Evolutionary conservation across 306 rosid species (phyloP).

Genomic region (Geum urbanum): DNA sequence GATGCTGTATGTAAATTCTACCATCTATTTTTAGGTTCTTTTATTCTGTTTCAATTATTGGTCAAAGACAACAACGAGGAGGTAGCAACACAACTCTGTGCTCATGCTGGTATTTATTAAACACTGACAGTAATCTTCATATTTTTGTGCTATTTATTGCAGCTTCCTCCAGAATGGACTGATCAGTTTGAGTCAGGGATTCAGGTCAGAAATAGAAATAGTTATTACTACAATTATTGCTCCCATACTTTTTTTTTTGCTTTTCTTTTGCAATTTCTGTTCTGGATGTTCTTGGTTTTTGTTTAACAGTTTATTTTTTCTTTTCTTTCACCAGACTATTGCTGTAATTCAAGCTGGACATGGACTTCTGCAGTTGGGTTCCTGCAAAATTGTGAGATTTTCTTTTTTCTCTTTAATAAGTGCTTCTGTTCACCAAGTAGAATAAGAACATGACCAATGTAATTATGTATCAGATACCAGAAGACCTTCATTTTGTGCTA

Average conservation of each 20-base stretch:
- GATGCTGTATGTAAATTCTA: constrained; percentile 70
- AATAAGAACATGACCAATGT: background rate
- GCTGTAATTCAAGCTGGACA: constrained; percentile 99
- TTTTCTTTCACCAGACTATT: constrained; percentile 61
- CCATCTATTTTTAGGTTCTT: background rate
- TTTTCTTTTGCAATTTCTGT: constrained; percentile 8
- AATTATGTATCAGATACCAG: constrained; percentile 60
- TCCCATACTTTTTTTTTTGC: background rate
- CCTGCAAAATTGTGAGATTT: constrained; percentile 91
- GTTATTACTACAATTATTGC: constrained; percentile 11
- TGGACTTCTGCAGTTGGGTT: constrained; percentile 97
- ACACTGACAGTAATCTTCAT: constrained; percentile 35
- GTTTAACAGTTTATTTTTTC: constrained; percentile 10
- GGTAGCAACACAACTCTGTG: background rate
- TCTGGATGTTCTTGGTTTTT: background rate
- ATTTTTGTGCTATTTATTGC: constrained; percentile 54
- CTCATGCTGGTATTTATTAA: constrained; percentile 19
- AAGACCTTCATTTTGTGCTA: constrained; percentile 94
- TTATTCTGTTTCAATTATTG: background rate
- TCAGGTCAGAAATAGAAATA: constrained; percentile 62
- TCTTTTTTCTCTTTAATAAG: background rate
- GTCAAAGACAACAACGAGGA: constrained; percentile 1
- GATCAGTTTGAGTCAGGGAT: constrained; percentile 98
- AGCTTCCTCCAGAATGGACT: constrained; percentile 99
- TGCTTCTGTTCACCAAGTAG: background rate